Base-by-base conservation (phyloP, 495 filamentous ascomycete genomes). In the Penicillium ucsense region DNA sequence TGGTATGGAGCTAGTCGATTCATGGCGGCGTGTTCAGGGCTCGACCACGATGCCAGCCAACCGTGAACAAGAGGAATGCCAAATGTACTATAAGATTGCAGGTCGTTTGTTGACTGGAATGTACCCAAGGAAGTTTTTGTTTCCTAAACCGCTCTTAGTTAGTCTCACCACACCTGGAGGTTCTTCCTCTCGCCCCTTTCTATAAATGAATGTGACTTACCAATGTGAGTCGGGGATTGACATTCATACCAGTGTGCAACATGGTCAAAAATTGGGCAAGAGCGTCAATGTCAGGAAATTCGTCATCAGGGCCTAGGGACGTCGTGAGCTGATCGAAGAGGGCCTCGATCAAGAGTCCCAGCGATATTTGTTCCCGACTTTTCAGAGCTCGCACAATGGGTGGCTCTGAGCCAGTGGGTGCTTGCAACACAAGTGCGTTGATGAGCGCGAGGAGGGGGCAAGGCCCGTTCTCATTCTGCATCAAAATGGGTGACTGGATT, bases 171-270 rank as follows among this genome's bases (percentile, higher is more conserved):
- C 20, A 20, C 20, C 20, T 20, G 20, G 20, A 20, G 20, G 20
- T 20, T 20, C 8, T 40, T 30, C 3, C 20, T 2, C 39, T 10
- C n/a, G 8, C 8, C 2, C n/a, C 28, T 41, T 8, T 3, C n/a
- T 3, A 30, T 41, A 3, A 4, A n/a, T 10, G 9, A n/a, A 12
- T 63, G 8, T 31, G 9, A 31, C 68, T 56, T 49, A 71, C 67
- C 43, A 80, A 55, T 27, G 88, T 75, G 47, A 94, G 87, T 11
- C 85, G 83, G 35, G 92, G 92, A 56, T 98, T 97, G 39, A 96
- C 92, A 57, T 97, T 97, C 90, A 98, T 94, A 35, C 92, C 92
- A 1, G 90, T 96, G 60, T 96, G 89, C 3, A 98, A 72, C 38
- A 86, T 87, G 30, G 90, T 77, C 6, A 98, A 74, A 60, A 98